phyloP scores from a whole-genome alignment of 2,329 filamentous ascomycete species.

The Leptosphaerulina australis region DNA sequence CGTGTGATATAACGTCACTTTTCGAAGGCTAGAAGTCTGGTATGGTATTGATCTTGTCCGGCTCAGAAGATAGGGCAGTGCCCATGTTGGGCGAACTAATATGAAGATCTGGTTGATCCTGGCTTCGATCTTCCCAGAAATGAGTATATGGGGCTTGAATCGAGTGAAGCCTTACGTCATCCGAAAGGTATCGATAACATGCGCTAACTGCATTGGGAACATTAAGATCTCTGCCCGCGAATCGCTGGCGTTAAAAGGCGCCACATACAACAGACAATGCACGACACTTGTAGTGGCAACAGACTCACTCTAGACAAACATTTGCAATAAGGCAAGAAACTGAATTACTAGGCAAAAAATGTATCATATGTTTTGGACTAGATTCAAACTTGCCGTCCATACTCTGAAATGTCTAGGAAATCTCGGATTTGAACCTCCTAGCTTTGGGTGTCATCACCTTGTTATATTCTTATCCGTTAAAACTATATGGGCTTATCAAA shows the following conservation, averaged over 20 bases:
- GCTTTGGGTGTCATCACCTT: too few relatives aligned
- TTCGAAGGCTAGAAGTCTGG: not conserved
- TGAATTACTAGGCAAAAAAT: too few relatives aligned
- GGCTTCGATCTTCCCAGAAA: constrained; percentile 1
- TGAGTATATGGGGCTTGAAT: not conserved
- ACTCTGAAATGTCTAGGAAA: too few relatives aligned
- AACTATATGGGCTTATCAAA: too few relatives aligned
- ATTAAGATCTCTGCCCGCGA: not conserved
- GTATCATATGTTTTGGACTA: too few relatives aligned
- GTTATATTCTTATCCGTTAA: too few relatives aligned
- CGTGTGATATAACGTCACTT: constrained; percentile 1
- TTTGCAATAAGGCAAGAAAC: too few relatives aligned
- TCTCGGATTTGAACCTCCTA: too few relatives aligned
- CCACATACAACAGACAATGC: not conserved
- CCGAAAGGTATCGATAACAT: not conserved
- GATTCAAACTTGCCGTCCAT: too few relatives aligned
- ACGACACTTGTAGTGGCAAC: not conserved
- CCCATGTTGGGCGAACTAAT: not conserved
- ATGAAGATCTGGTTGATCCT: not conserved
- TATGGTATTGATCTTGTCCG: not conserved
- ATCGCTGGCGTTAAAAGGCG: not conserved
- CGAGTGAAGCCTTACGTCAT: not conserved
- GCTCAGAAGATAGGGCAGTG: not conserved
- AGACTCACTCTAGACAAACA: too few relatives aligned
- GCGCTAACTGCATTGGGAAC: not conserved